Evolutionary conservation across 345 rosid genomes (phyloP).

Genomic region (Camelina sativa): DNA sequence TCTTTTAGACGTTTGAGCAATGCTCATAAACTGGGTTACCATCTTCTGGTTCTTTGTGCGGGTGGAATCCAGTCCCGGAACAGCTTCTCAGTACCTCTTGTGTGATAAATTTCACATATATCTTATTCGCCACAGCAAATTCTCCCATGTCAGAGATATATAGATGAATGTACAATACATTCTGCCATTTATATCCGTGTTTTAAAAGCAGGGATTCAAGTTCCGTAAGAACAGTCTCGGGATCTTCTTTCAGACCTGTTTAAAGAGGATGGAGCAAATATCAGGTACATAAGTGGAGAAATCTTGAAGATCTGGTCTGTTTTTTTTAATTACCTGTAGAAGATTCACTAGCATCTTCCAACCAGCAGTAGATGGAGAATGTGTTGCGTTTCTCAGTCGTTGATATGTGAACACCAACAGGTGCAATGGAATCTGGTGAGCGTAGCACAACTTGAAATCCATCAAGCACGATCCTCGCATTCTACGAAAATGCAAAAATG

Average conservation of each 20-base stretch:
- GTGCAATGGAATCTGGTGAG: slow-evolving; percentile 88
- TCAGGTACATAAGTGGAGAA: not conserved
- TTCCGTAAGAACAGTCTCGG: slow-evolving; percentile 58
- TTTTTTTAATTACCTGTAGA: slow-evolving; percentile 61
- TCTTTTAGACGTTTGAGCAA: slow-evolving; percentile 79
- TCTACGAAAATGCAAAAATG: slow-evolving; percentile 64
- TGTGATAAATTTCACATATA: too few species aligned
- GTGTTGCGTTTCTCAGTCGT: slow-evolving; percentile 56
- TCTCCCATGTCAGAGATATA: too few species aligned
- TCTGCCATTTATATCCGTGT: slow-evolving; percentile 69
- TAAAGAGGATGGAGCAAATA: slow-evolving; percentile 1
- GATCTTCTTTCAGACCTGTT: slow-evolving; percentile 79
- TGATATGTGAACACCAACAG: slow-evolving; percentile 75
- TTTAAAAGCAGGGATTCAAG: slow-evolving; percentile 62
- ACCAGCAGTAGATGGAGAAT: slow-evolving; percentile 86
- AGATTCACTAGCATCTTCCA: slow-evolving; percentile 56
- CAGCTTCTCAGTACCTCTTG: slow-evolving; percentile 77
- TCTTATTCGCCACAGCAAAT: too few species aligned
- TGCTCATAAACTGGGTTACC: slow-evolving; percentile 72
- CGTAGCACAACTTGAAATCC: slow-evolving; percentile 74
- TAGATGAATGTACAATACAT: too few species aligned
- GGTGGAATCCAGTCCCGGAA: slow-evolving; percentile 73
- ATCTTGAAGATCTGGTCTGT: slow-evolving; percentile 8
- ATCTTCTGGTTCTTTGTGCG: slow-evolving; percentile 67
- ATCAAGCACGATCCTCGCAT: slow-evolving; percentile 83